A percentile compares a stretch with the other conserved stretches of the same genome.
Evolutionary conservation across 2,329 filamentous ascomycete species (phyloP).

Genomic region (Stachybotrys echinatus): DNA sequence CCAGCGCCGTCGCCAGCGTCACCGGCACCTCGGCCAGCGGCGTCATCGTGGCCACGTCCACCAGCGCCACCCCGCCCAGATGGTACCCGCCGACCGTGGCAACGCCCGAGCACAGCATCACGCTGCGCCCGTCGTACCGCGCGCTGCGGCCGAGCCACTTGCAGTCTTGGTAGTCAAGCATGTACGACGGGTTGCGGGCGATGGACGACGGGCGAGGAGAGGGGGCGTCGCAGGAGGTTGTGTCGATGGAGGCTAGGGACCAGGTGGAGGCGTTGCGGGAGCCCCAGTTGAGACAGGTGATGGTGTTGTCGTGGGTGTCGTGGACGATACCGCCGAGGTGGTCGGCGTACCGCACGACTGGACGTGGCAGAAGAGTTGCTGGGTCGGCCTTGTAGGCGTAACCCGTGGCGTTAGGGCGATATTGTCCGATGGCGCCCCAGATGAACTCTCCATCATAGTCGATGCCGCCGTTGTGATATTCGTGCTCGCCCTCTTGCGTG

Average conservation of each 20-base stretch:
- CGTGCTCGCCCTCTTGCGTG: conserved; percentile 26
- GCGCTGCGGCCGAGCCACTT: conserved; percentile 39
- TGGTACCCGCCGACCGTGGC: conserved; percentile 26
- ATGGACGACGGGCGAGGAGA: conserved; percentile 9
- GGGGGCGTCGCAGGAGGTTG: conserved; percentile 11
- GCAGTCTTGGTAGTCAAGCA: conserved; percentile 46
- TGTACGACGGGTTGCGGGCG: conserved; percentile 34
- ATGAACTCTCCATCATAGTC: conserved; percentile 42
- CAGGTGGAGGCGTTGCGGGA: conserved; percentile 32
- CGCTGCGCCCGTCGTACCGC: conserved; percentile 25
- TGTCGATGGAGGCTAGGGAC: conserved; percentile 13
- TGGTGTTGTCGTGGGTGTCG: conserved; percentile 24
- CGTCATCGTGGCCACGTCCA: conserved; percentile 37
- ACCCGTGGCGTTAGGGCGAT: conserved; percentile 40
- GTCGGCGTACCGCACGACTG: conserved; percentile 29
- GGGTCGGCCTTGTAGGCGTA: conserved; percentile 34
- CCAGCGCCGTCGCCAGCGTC: conserved; percentile 30
- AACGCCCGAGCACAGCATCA: conserved; percentile 44
- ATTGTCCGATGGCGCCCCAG: conserved; percentile 41
- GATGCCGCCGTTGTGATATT: conserved; percentile 42
- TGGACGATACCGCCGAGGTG: conserved; percentile 43
- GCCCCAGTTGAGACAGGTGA: conserved; percentile 43
- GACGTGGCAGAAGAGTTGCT: conserved; percentile 24
- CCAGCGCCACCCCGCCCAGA: conserved; percentile 41
- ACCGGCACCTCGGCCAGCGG: conserved; percentile 41